Base-by-base conservation (phyloP, 108 stramenopile genomes). In the Cyclostephanos tholiformis region DNA sequence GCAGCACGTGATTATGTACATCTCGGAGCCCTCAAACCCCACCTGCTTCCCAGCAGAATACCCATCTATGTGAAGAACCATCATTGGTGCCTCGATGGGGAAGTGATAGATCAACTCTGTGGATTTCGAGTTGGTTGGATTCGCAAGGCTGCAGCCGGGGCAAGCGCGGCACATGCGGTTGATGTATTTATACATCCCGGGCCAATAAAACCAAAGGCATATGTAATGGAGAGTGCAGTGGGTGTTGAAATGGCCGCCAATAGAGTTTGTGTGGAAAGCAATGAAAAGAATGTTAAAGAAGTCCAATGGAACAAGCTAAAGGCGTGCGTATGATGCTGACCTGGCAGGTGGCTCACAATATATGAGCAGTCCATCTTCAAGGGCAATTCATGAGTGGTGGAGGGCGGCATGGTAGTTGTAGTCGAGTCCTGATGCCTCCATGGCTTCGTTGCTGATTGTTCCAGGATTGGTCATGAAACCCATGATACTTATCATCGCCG, bases 361-460 rank as follows among this genome's bases (percentile, higher is more conserved):
- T 14, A 67, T 53, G 0, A 67, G 5, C 26, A 67, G 52, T 19
- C 50, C 66, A 51, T 67, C 29, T 17, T 67, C 66, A 35, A 67
- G 1, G 32, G 35, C 7, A 0, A 67, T 23, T 17, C 1, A 9
- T 0, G 49, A 51, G 11, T 53, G 20, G 25, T 8, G 52, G 0
- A 53, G 52, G 14, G 52, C 23, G 19, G 23, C 6, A 7, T 19
- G 20, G 11, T 22, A 53, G n/a, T 53, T 53, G 6, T 5, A 5
- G 11, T 53, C 20, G 6, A 20, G 8, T 0, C 20, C 6, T 22
- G 52, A 1, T 20, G 19, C 6, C n/a, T 1, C 8, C 23, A 53
- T 10, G 20, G 8, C 52, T 53, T 53, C 20, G 1, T 9, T 53
- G 11, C 1, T 53, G 20, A 53, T 11, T 38, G n/a, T 25, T 36